Evolutionary conservation across 306 rosid genomes (phyloP), one percentile per base, ranked within the genome.

Genomic region (Vigna unguiculata): DNA sequence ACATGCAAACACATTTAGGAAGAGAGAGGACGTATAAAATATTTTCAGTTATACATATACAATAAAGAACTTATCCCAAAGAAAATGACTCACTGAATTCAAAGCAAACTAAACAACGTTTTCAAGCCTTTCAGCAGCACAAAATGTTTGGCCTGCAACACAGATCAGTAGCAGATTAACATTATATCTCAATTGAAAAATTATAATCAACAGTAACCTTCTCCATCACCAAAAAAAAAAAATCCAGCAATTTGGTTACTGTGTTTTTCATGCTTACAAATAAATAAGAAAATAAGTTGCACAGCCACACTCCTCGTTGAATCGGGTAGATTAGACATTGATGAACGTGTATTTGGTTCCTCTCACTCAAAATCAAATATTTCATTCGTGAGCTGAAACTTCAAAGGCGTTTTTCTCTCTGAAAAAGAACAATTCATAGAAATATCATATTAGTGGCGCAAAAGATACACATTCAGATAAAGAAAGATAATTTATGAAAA

Each of bases 161-260:
- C 34, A 32, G 45, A 71, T 63, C 24, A 63, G 32, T 54, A 40
- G 20, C 74, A 71, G 63, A 45, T 28, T 30, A 76, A 70, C 47
- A 62, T 32, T 43, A 55, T 16, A 17, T 46, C 57, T 57, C 16
- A 65, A 46, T 32, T 24, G 43, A 57, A 7, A 58, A 24, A 46
- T 48, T 34, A 66, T 34, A 66, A 13, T 55, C 70, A 46, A 6
- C 24, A 80, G 3, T 66, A 54, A 47, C 47, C 36, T 41, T 46
- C 74, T 69, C 78, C 65, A 63, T 22, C 25, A 76, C 49, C 70
- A 76, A 63, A 19, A 46, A 24, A n/a, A n/a, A n/a, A 61, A 77
- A 76, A 54, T 55, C 75, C 57, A 45, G 74, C 47, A 28, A 52
- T 71, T 82, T 48, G 70, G 11, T 30, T 46, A 32, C 62, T 55